Conservation (phyloP, 2,329 filamentous ascomycete genomes). For the Aschersonia sp. region DNA sequence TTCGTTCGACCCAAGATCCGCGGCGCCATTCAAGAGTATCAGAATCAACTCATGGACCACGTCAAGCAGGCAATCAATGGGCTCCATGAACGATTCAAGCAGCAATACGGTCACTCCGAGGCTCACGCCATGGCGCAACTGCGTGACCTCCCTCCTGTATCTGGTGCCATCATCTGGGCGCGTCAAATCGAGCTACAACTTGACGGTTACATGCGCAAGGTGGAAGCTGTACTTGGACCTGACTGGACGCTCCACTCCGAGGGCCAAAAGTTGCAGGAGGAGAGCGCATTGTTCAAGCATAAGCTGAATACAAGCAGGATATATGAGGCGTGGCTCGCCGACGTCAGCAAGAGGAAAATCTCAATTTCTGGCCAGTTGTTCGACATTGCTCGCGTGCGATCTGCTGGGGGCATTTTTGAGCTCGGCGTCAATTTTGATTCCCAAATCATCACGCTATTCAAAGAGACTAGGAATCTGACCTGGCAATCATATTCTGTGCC, state of each 20-base stretch:
- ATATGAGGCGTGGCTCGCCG: slow-evolving; percentile 88
- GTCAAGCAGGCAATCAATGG: slow-evolving; percentile 91
- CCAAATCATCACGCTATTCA: slow-evolving; percentile 95
- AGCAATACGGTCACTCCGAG: slow-evolving; percentile 96
- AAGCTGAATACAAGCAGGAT: slow-evolving; percentile 91
- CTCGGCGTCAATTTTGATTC: slow-evolving; percentile 92
- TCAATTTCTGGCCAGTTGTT: slow-evolving; percentile 89
- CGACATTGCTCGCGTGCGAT: slow-evolving; percentile 72
- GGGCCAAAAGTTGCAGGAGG: slow-evolving; percentile 81
- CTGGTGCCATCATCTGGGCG: slow-evolving; percentile 94
- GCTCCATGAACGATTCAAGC: slow-evolving; percentile 93
- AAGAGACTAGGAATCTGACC: slow-evolving; percentile 88
- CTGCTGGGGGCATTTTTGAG: slow-evolving; percentile 80
- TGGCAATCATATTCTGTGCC: slow-evolving; percentile 94
- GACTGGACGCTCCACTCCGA: slow-evolving; percentile 93
- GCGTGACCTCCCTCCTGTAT: slow-evolving; percentile 87
- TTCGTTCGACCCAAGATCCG: slow-evolving; percentile 98
- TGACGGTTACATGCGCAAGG: slow-evolving; percentile 94
- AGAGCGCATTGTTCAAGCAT: slow-evolving; percentile 87
- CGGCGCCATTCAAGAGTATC: slow-evolving; percentile 93
- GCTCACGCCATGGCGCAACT: slow-evolving; percentile 97
- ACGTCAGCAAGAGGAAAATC: slow-evolving; percentile 77
- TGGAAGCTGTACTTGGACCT: slow-evolving; percentile 91
- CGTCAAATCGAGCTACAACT: slow-evolving; percentile 93
- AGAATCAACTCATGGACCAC: slow-evolving; percentile 94